These are phyloP conservation scores for Cyberlindnera veronae DNA, from an alignment of 805 yeast genomes.

Conservation along the genomic window DNA sequence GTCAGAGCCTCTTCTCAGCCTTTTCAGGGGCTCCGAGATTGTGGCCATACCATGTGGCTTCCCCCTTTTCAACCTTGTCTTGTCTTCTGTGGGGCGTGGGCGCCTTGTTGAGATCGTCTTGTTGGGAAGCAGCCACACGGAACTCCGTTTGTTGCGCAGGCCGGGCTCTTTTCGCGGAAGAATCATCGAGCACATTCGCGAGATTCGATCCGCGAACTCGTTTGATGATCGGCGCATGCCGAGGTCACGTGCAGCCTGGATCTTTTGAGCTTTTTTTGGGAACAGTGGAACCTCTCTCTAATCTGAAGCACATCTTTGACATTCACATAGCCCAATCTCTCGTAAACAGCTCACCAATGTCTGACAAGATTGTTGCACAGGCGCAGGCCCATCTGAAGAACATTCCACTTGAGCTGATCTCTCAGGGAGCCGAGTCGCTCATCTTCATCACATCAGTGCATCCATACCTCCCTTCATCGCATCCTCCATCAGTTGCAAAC, in stretches of 20 bases:
- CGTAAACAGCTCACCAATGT: slow-evolving; percentile 38
- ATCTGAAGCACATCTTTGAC: too few species aligned
- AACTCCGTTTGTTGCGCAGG: too few species aligned
- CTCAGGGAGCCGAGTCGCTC: slow-evolving; percentile 92
- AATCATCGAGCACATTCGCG: too few species aligned
- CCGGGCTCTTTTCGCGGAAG: too few species aligned
- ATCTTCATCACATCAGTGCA: slow-evolving; percentile 62
- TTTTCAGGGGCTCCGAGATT: too few species aligned
- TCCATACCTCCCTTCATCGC: slow-evolving; percentile 52
- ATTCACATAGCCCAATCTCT: neutral
- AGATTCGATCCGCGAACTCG: neutral
- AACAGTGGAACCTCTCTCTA: too few species aligned
- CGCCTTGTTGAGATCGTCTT: too few species aligned
- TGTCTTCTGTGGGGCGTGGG: too few species aligned
- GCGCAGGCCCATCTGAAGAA: slow-evolving; percentile 44
- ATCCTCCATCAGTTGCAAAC: slow-evolving; percentile 29
- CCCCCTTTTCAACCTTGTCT: too few species aligned
- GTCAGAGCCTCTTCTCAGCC: too few species aligned
- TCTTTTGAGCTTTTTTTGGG: neutral
- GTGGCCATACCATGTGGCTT: too few species aligned
- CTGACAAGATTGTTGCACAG: slow-evolving; percentile 43
- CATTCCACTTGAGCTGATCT: slow-evolving; percentile 51
- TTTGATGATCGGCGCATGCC: neutral
- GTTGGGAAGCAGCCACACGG: too few species aligned
- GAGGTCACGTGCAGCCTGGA: neutral